Percentiles rank a stretch among this genome's conserved stretches.
Conservation (phyloP, 805 yeast genomes). For the Ogataea allantospora region DNA sequence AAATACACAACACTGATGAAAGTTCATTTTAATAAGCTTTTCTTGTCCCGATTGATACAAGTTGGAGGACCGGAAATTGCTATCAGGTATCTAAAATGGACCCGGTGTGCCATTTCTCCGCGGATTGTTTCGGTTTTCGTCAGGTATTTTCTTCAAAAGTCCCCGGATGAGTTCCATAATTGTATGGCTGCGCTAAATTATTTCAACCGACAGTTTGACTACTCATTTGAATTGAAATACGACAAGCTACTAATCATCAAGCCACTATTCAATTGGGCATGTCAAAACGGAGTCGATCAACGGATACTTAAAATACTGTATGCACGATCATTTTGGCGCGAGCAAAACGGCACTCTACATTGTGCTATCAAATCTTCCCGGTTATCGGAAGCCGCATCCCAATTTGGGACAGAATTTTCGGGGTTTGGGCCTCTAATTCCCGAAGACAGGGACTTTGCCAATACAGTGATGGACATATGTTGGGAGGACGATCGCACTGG, state of each 20-base stretch:
- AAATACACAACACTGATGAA: neutral
- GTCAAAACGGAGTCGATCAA: neutral
- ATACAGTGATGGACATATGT: neutral
- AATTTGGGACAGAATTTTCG: neutral
- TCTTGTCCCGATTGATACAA: neutral
- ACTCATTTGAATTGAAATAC: constrained; percentile 1
- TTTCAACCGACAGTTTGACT: constrained; percentile 3
- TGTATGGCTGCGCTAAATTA: constrained; percentile 12
- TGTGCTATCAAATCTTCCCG: neutral
- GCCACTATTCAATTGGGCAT: constrained; percentile 6
- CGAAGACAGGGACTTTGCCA: neutral
- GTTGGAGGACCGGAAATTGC: constrained; percentile 4
- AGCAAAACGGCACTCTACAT: neutral
- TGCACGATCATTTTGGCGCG: neutral
- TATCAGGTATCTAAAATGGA: constrained; percentile 5
- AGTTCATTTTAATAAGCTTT: constrained; percentile 1
- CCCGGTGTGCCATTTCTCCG: neutral
- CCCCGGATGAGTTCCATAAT: constrained; percentile 6
- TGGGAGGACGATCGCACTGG: constrained; percentile 2
- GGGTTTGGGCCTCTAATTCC: neutral
- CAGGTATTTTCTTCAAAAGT: neutral
- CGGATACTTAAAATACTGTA: neutral
- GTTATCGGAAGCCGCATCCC: neutral
- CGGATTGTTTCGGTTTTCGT: constrained; percentile 1
- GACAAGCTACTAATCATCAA: constrained; percentile 4